A percentile compares a stretch with the other conserved stretches of the same genome.
Conservation (phyloP, 73 alveolate species). For the Breviolum minutum region DNA sequence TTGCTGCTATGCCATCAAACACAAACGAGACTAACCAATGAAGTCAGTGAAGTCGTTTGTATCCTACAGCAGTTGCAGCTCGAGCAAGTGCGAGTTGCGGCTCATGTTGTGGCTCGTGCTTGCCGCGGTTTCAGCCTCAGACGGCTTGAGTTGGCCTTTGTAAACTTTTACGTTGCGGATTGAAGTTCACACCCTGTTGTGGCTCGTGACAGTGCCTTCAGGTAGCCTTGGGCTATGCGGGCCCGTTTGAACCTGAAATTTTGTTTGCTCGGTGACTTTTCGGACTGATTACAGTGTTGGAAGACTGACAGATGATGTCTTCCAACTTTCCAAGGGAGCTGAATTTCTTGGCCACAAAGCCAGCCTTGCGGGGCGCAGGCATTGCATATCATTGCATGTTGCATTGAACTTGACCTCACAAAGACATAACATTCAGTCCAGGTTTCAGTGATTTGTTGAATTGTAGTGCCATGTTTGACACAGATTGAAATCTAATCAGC, state of each 20-base stretch:
- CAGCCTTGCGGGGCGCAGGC: conserved; percentile 50
- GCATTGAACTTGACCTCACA: neutral
- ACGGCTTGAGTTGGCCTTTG: neutral
- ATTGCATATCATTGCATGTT: too few relatives aligned
- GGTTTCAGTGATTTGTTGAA: neutral
- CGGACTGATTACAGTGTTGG: neutral
- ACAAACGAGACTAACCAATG: too few relatives aligned
- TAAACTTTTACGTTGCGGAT: neutral
- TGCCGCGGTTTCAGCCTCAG: neutral
- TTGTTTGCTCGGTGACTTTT: too few relatives aligned
- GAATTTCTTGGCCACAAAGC: conserved; percentile 31
- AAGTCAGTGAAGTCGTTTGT: too few relatives aligned
- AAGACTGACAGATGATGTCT: too few relatives aligned
- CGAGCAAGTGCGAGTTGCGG: conserved; percentile 4
- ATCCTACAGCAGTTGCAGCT: neutral
- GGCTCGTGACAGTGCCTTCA: neutral
- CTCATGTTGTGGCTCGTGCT: conserved; percentile 53
- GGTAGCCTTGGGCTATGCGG: conserved; percentile 55
- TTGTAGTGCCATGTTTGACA: neutral
- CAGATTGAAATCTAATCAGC: neutral
- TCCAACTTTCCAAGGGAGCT: neutral
- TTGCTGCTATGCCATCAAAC: too few relatives aligned
- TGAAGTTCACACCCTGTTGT: neutral
- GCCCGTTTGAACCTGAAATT: neutral
- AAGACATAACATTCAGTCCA: neutral